Conservation (phyloP, 768 basidiomycete species). For the Kwoniella pini region DNA sequence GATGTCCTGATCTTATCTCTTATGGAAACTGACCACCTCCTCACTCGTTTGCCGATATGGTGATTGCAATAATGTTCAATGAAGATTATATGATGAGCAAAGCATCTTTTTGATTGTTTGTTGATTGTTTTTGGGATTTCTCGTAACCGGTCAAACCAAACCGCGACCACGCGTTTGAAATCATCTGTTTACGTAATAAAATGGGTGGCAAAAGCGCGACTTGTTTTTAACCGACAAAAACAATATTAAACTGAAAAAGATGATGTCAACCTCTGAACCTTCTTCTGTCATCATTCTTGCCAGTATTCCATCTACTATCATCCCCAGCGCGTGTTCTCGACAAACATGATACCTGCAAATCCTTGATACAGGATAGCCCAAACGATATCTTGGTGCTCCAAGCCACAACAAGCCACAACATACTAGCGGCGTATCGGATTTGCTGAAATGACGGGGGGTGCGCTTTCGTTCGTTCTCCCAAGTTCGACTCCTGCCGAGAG, state of each 20-base stretch:
- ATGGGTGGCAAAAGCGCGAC: constrained; percentile 7
- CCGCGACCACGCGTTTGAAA: neutral
- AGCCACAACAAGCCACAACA: no score
- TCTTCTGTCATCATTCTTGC: neutral
- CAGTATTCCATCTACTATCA: neutral
- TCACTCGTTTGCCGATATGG: no score
- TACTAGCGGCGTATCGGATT: neutral
- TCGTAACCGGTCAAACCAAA: no score
- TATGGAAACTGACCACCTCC: no score
- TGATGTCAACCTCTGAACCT: constrained; percentile 11
- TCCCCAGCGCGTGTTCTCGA: neutral
- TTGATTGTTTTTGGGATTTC: no score
- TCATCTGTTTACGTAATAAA: neutral
- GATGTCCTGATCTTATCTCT: no score
- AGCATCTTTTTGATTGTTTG: no score
- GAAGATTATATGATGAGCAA: no score
- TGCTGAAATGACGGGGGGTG: neutral
- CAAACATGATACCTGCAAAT: neutral
- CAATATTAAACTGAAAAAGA: neutral
- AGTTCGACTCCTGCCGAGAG: constrained; percentile 31
- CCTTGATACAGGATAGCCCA: neutral
- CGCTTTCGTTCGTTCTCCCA: constrained; percentile 23
- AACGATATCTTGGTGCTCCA: neutral
- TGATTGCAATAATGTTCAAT: no score
- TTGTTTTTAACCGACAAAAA: neutral